phyloP scores from a whole-genome alignment of 306 rosid genomes.

The Prunus mira region DNA sequence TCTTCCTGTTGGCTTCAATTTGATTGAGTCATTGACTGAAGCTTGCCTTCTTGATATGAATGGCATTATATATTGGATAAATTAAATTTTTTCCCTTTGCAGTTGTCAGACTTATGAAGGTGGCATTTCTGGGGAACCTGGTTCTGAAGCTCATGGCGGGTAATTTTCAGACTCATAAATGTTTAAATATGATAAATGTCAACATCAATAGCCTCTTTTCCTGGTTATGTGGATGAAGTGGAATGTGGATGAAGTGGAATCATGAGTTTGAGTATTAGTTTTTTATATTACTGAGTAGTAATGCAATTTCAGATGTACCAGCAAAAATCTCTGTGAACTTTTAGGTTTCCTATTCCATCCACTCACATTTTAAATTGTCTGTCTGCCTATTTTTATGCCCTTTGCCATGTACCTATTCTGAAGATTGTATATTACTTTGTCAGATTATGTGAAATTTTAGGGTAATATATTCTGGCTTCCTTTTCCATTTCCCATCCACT shows the following conservation, averaged over 20 bases:
- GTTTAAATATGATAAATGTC: background rate
- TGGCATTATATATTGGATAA: background rate
- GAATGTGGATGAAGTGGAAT: background rate
- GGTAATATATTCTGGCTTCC: background rate
- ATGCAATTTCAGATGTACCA: background rate
- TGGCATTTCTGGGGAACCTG: conserved; percentile 95
- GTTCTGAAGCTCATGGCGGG: conserved; percentile 99
- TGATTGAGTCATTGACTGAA: background rate
- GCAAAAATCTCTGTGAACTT: background rate
- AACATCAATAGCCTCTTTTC: background rate
- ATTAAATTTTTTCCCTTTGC: conserved; percentile 25
- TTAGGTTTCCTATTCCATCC: background rate
- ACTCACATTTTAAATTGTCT: background rate
- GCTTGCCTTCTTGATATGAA: background rate
- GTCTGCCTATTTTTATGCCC: background rate
- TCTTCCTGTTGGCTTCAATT: conserved; percentile 20
- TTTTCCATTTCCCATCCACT: background rate
- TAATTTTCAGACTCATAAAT: conserved; percentile 41
- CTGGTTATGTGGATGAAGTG: background rate
- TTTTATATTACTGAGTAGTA: background rate
- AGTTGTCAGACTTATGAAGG: conserved; percentile 99
- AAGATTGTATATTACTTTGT: background rate
- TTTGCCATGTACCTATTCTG: background rate
- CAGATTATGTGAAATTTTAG: background rate
- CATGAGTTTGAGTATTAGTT: background rate